Conservation (phyloP, 805 yeast species). For the Ogataea kodamae region DNA sequence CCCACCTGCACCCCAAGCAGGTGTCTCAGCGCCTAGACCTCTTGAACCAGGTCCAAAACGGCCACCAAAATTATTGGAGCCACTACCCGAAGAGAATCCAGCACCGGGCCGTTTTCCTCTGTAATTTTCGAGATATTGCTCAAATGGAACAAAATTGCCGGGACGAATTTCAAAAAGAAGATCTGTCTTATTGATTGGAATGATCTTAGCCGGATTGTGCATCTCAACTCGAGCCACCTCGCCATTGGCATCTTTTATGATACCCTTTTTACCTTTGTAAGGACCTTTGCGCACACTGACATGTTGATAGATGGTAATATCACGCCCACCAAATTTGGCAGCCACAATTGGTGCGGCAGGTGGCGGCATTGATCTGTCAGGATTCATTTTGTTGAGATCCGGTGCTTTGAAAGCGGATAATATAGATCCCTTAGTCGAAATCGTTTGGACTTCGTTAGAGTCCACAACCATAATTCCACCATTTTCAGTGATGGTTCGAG, state of each 20-base stretch:
- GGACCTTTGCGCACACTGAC: conserved; percentile 89
- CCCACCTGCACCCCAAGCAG: conserved; percentile 14
- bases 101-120: conserved; percentile 36
- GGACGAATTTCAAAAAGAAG: conserved; percentile 66
- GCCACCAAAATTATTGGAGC: conserved; percentile 16
- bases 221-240: conserved; percentile 87
- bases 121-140: conserved; percentile 57
- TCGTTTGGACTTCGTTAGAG: conserved; percentile 72
- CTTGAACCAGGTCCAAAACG: conserved; percentile 29
- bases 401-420: conserved; percentile 51
- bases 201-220: conserved; percentile 86
- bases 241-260: conserved; percentile 90
- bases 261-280: conserved; percentile 92
- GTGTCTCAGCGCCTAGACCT: conserved; percentile 6
- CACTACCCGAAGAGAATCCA: conserved; percentile 13
- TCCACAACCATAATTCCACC: conserved; percentile 87
- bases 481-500: conserved; percentile 76
- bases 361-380: conserved; percentile 64
- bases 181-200: conserved; percentile 77
- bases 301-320: conserved; percentile 73
- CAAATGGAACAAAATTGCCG: conserved; percentile 72
- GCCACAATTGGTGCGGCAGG: conserved; percentile 48
- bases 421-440: conserved; percentile 75
- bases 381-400: conserved; percentile 85
- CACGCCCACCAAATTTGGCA: conserved; percentile 67